Conservation (phyloP, 495 filamentous ascomycete species). For the Neurospora sp. region DNA sequence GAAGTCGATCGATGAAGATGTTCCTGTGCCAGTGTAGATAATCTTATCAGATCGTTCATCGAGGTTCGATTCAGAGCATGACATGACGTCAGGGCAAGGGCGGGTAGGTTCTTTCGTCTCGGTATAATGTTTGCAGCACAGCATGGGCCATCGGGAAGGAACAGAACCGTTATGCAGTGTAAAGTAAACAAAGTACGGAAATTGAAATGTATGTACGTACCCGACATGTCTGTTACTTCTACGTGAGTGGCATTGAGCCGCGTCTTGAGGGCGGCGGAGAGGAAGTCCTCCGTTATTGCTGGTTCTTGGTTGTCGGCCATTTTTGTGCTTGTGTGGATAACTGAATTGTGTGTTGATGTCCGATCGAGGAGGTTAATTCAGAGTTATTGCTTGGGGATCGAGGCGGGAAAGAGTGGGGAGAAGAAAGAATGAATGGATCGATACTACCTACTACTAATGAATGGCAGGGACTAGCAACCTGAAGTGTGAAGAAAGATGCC, state of each 20-base stretch:
- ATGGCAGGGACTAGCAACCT: not conserved
- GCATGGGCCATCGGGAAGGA: not conserved
- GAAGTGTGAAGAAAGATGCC: not conserved
- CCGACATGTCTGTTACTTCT: constrained; percentile 87
- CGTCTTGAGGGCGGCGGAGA: constrained; percentile 59
- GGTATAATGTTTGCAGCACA: no score
- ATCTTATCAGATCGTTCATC: not conserved
- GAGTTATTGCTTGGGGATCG: not conserved
- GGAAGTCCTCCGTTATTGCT: constrained; percentile 57
- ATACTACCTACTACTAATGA: not conserved
- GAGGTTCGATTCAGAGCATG: not conserved
- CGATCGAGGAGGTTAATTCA: not conserved
- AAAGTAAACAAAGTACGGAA: not conserved
- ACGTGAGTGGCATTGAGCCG: constrained; percentile 74
- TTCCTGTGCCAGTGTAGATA: not conserved
- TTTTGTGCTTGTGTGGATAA: constrained; percentile 12
- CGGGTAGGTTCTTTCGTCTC: not conserved
- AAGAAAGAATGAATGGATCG: not conserved
- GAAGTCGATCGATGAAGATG: no score
- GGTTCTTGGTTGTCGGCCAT: constrained; percentile 31
- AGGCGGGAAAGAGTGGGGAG: not conserved
- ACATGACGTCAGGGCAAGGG: constrained; percentile 18
- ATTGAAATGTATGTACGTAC: constrained; percentile 36
- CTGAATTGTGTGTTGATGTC: not conserved
- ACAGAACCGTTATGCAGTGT: not conserved